Evolutionary conservation across 495 filamentous ascomycete genomes (phyloP).

Genomic region (Pyrenopolyporus hunteri): DNA sequence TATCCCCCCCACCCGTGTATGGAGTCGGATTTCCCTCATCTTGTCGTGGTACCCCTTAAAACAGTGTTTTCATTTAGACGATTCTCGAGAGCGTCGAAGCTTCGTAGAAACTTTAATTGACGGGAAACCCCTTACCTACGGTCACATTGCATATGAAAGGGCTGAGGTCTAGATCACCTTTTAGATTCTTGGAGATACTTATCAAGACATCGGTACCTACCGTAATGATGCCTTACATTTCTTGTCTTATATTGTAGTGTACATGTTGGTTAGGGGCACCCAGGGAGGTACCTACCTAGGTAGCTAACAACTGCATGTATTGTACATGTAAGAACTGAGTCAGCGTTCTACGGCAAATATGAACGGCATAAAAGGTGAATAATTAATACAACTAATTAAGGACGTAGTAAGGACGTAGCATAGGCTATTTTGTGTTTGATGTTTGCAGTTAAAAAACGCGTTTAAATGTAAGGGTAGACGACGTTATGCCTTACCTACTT

Average conservation of each 20-base stretch:
- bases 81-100: slow-evolving; percentile 17
- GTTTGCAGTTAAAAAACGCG: too few species aligned
- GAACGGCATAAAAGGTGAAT: slow-evolving; percentile 3
- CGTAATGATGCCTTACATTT: neutral
- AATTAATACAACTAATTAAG: too few species aligned
- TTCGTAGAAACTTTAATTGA: slow-evolving; percentile 31
- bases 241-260: neutral
- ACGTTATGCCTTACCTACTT: neutral
- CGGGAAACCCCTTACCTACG: slow-evolving; percentile 26
- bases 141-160: slow-evolving; percentile 39
- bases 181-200: slow-evolving; percentile 20
- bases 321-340: too few species aligned
- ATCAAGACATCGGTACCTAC: slow-evolving; percentile 13
- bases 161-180: slow-evolving; percentile 31
- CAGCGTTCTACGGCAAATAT: neutral
- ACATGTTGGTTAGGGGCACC: neutral
- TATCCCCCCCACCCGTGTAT: too few species aligned
- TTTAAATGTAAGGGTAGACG: neutral
- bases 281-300: neutral
- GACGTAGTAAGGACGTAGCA: too few species aligned
- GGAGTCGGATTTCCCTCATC: slow-evolving; percentile 18
- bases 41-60: slow-evolving; percentile 32
- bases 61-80: slow-evolving; percentile 33
- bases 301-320: too few species aligned
- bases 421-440: slow-evolving; percentile 10